Conservation (phyloP, 2,329 filamentous ascomycete genomes). For the Ophiostoma tasmaniense region DNA sequence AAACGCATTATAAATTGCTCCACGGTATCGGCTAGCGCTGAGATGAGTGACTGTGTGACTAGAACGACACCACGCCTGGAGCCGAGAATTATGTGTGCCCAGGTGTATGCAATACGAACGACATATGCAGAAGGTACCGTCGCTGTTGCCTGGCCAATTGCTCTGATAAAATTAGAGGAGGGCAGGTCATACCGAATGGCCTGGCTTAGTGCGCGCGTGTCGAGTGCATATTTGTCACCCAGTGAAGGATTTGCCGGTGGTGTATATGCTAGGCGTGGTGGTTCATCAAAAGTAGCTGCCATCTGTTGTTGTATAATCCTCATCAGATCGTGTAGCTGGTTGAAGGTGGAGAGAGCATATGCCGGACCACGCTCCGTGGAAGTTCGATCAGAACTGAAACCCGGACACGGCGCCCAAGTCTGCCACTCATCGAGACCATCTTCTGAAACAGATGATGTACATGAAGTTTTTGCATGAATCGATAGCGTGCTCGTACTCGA, state of each 20-base stretch:
- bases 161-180: neutral
- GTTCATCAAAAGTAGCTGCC: neutral
- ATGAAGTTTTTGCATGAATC: neutral
- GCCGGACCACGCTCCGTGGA: constrained; percentile 24
- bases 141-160: neutral
- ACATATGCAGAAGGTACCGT: constrained; percentile 12
- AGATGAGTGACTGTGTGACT: neutral
- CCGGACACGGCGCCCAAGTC: constrained; percentile 51
- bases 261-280: neutral
- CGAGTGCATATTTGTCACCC: neutral
- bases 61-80: neutral
- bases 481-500: neutral
- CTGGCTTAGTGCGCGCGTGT: neutral
- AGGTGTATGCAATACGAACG: constrained; percentile 13
- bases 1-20: constrained; percentile 21
- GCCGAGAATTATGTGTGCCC: constrained; percentile 9
- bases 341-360: constrained; percentile 35
- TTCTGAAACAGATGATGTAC: constrained; percentile 33
- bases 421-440: constrained; percentile 68
- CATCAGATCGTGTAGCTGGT: constrained; percentile 34
- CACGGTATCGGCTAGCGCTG: constrained; percentile 8
- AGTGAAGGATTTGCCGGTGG: neutral
- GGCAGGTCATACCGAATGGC: constrained; percentile 9
- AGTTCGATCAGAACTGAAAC: constrained; percentile 26
- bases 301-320: constrained; percentile 13